Evolutionary conservation across 768 basidiomycete species (phyloP).

Genomic region (Phylloporus scabripes): DNA sequence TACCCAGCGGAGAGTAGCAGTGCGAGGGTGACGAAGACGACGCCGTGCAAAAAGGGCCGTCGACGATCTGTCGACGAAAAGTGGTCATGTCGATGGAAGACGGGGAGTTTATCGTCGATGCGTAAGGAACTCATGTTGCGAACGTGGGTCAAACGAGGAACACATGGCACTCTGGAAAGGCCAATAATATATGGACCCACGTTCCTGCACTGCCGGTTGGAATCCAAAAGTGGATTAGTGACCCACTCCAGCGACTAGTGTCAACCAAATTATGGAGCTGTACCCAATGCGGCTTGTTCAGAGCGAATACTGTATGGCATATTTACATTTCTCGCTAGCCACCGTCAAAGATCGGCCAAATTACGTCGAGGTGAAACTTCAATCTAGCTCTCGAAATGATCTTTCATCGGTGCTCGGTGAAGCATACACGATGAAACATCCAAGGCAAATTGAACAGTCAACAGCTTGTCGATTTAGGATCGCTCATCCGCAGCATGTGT

Average conservation of each 20-base stretch:
- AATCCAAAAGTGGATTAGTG: slow-evolving; percentile 10
- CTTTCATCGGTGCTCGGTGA: no score
- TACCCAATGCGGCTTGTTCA: no score
- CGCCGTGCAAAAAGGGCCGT: slow-evolving; percentile 1
- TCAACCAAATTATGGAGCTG: no score
- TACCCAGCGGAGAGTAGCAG: slow-evolving; percentile 13
- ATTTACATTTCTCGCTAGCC: no score
- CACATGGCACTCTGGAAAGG: background rate
- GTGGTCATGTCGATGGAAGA: slow-evolving; percentile 1
- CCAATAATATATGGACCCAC: slow-evolving; percentile 19
- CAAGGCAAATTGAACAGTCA: no score
- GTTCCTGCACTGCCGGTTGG: slow-evolving; percentile 15
- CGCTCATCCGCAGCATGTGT: no score
- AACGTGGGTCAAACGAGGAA: slow-evolving; percentile 5
- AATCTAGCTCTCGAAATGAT: no score
- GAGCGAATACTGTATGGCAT: no score
- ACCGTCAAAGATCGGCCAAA: no score
- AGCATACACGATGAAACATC: no score
- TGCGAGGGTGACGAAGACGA: slow-evolving; percentile 11
- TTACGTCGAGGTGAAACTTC: no score
- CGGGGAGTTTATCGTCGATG: slow-evolving; percentile 4
- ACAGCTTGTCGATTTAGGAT: no score
- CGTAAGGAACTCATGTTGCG: background rate
- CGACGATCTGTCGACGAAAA: background rate
- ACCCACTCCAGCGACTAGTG: background rate